Evolutionary conservation across 2,329 filamentous ascomycete species (phyloP).

Genomic region (Elsinoe necatrix): DNA sequence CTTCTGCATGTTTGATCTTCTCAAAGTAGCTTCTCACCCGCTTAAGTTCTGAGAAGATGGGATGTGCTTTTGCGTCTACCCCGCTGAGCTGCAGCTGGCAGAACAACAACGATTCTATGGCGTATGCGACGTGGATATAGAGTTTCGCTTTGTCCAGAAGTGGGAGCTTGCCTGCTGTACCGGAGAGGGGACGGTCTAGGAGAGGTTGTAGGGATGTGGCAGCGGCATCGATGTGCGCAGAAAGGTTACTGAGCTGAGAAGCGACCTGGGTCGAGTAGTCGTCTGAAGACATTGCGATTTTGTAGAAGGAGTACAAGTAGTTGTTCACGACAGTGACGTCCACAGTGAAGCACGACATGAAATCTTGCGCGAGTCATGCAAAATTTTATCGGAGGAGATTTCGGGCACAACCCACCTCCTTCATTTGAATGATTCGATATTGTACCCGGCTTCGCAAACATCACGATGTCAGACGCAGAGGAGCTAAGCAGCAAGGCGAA

Average conservation of each 20-base stretch:
- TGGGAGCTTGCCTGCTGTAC: slow-evolving; percentile 68
- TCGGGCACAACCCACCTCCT: neutral
- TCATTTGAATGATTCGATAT: neutral
- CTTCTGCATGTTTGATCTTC: slow-evolving; percentile 76
- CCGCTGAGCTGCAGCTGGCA: slow-evolving; percentile 73
- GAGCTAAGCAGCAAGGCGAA: slow-evolving; percentile 27
- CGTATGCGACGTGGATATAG: slow-evolving; percentile 77
- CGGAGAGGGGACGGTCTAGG: slow-evolving; percentile 54
- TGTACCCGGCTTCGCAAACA: neutral
- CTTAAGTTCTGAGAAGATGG: slow-evolving; percentile 75
- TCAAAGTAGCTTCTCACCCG: slow-evolving; percentile 85
- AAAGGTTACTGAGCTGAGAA: slow-evolving; percentile 51
- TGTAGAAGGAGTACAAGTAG: neutral
- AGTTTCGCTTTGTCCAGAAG: slow-evolving; percentile 94
- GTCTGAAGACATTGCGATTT: slow-evolving; percentile 42
- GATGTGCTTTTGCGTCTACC: slow-evolving; percentile 71
- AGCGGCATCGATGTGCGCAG: slow-evolving; percentile 64
- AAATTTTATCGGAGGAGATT: slow-evolving; percentile 3
- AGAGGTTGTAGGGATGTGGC: slow-evolving; percentile 68
- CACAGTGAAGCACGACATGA: neutral
- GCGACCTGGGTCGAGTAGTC: slow-evolving; percentile 61
- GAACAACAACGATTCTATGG: slow-evolving; percentile 84
- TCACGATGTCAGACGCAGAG: slow-evolving; percentile 38
- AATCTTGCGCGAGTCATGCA: slow-evolving; percentile 9
- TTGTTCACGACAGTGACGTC: neutral